Base-by-base conservation (phyloP, 805 yeast species). In the Metschnikowia dekortorum region DNA sequence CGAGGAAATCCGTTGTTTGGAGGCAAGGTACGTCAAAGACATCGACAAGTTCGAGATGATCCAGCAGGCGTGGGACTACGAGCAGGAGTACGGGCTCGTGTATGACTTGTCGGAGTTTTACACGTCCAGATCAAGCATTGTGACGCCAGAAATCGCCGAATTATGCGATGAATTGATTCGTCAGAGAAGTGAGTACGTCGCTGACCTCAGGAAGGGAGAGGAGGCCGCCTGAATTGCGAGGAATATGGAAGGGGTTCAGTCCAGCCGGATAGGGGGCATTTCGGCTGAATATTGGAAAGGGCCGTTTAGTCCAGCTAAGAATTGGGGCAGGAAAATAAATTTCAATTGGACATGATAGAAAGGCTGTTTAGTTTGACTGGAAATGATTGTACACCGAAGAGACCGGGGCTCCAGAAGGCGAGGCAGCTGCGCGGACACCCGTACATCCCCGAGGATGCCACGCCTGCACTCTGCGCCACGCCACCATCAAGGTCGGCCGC, bases 21-120 rank as follows among this genome's bases (percentile, higher is more conserved):
- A 92, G 67, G 96, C 97, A 10, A 76, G 84, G 48, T 88, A 89
- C 58, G 97, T 92, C 55, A 92, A 92, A 70, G 97, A 92, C 67
- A 82, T 94, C 53, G 98, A 92, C 68, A 92, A 92, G 74, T 87
- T 81, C 63, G 97, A 90, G 69, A 80, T 90, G 80, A 74, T 87
- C 56, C 78, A 86, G 57, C 89, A 88, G 70, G 85, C 91, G 37
- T 82, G 82, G 77, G 88, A 90, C 67, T 92, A 91, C 64, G 96
- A 89, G 70, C 84, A 82, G 58, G 73, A 74, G 55, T 79, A 74
- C 58, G 77, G 82, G 9, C 79, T 82, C 40, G 67, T 66, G 46
- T 79, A 79, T 53, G 83, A 81, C 58, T 75, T 92, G 53, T 73
- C 76, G 45, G 90, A 88, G 59, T 91, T 92, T 62, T 83, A 82